Conservation (phyloP, 2,329 filamentous ascomycete species). For the Alternaria incomplexa region DNA sequence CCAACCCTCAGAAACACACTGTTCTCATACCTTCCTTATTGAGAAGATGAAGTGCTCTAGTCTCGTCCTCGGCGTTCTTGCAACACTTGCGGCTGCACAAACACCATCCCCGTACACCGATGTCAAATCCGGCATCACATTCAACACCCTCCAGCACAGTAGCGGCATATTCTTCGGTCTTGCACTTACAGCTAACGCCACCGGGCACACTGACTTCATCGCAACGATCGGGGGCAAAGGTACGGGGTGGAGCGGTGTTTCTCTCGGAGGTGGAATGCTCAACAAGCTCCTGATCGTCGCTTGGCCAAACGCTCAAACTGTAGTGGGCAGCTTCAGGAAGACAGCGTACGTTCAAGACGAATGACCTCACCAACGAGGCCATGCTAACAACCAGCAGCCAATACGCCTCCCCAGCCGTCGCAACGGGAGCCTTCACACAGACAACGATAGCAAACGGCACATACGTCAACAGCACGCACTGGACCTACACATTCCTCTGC, state of each 20-base stretch:
- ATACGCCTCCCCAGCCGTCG: not conserved
- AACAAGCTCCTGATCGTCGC: not conserved
- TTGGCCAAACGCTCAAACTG: not conserved
- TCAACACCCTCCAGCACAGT: not conserved
- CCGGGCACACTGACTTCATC: not conserved
- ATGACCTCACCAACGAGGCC: rapidly evolving
- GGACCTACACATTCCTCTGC: slow-evolving; percentile 63
- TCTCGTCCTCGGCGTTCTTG: not conserved
- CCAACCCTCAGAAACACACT: not conserved
- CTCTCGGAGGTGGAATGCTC: not conserved
- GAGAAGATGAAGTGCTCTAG: not conserved
- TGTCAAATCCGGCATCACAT: not conserved
- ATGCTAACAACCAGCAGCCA: not conserved
- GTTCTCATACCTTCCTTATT: not conserved
- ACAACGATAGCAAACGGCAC: slow-evolving; percentile 59
- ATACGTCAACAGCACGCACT: slow-evolving; percentile 60
- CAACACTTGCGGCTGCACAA: not conserved
- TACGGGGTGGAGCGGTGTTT: not conserved
- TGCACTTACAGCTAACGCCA: not conserved
- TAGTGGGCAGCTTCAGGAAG: not conserved
- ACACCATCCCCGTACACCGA: not conserved
- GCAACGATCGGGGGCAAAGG: not conserved
- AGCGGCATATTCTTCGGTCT: not conserved
- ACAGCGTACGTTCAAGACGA: not conserved
- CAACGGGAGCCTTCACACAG: slow-evolving; percentile 23